Evolutionary conservation across 1,284 basidiomycete species (phyloP).

Genomic region (Papiliotrema fonsecae): DNA sequence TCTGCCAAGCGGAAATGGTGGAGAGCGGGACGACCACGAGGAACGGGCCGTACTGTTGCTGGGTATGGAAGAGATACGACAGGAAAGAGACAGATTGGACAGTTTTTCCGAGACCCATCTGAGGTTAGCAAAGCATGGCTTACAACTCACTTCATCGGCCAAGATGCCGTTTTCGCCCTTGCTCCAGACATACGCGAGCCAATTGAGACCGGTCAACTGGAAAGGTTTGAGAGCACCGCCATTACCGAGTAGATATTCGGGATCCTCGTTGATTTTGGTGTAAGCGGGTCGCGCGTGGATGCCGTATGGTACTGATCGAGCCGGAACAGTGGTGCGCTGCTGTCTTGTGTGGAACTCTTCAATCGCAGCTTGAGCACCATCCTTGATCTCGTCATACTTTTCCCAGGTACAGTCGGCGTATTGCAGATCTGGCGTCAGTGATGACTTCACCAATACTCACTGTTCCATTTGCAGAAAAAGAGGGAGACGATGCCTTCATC

Average conservation of each 20-base stretch:
- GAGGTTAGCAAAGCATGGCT: background rate
- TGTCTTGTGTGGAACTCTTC: conserved; percentile 75
- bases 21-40: conserved; percentile 96
- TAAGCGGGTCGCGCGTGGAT: conserved; percentile 72
- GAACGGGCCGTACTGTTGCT: conserved; percentile 94
- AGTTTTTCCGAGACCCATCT: conserved; percentile 97
- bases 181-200: conserved; percentile 94
- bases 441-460: conserved; percentile 23
- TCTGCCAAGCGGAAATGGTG: conserved; percentile 97
- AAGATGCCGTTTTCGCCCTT: conserved; percentile 94
- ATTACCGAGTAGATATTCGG: conserved; percentile 71
- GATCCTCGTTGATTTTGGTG: conserved; percentile 82
- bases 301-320: conserved; percentile 70
- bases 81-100: conserved; percentile 96
- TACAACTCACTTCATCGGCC: conserved; percentile 72
- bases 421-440: conserved; percentile 58
- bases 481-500: conserved; percentile 60
- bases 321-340: conserved; percentile 76
- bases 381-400: conserved; percentile 61
- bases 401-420: conserved; percentile 99
- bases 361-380: conserved; percentile 59
- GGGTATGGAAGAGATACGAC: conserved; percentile 89
- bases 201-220: conserved; percentile 96
- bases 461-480: conserved; percentile 97
- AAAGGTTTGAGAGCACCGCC: conserved; percentile 94